Evolutionary conservation across 73 alveolate genomes (phyloP), one percentile per base, ranked within the genome.

Genomic region (Stentor roeselii): DNA sequence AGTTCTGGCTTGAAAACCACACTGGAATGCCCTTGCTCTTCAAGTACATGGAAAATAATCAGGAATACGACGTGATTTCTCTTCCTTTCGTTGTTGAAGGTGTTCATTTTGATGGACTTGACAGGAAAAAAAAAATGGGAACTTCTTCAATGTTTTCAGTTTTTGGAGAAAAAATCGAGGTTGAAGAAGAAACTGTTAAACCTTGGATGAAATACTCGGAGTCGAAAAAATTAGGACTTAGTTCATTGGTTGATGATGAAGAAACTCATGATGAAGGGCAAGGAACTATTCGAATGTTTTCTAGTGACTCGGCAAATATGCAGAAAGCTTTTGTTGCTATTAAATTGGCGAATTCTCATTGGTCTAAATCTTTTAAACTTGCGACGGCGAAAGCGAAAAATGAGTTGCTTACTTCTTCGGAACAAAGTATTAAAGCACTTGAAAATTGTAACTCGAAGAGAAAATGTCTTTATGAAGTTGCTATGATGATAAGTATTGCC

Each of bases 81-180:
- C 59, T 76, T 32, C 84, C 84, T 76, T 76, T 21, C 3, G 59
- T n/a, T 36, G 84, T 76, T 21, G 84, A 76, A 41, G 84, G 84
- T 3, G 0, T 39, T 2, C 36, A 39, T 41, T 27, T 76, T 2
- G 74, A 37, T 36, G 84, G 39, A 41, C 39, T 6, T 37, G 36
- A 15, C 14, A 38, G n/a, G 39, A 76, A 76, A 38, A 76, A 39
- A 41, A 41, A 76, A 76, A 39, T 21, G 21, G 34, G 76, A 21
- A 76, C 36, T 30, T 39, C 14, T n/a, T 27, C 60, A 37, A n/a
- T 39, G 2, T 35, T 76, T 35, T 21, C n/a, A 21, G 74, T 35
- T 41, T 37, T n/a, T 76, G 60, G 74, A 15, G 84, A 76, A 2
- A 76, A 41, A 39, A 1, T 39, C n/a, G 84, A 76, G 14, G 6